Evolutionary conservation across 1,139 yeast genomes (phyloP), one percentile per base, ranked within the genome.

Genomic region (Pichiaceae sp.): DNA sequence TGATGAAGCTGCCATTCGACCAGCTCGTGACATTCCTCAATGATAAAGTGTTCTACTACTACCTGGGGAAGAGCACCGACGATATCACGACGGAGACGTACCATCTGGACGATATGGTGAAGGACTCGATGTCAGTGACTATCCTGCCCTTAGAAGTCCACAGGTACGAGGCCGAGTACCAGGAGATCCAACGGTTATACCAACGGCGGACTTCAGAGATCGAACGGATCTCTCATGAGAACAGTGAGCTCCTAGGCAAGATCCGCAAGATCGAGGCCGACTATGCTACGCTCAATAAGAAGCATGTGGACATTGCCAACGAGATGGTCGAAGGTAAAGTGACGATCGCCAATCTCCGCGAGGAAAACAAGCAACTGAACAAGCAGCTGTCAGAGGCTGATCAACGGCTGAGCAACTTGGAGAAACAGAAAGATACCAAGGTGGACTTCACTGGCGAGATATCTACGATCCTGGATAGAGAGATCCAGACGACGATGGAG

Each of bases 271-370:
- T 87, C 35, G 96, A 91, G 57, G 67, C 77, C 21, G 72, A 78
- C 29, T 79, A 80, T 48, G 75, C 84, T 1, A 61, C 67, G 8
- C 64, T 91, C 42, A 87, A 85, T 50, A 70, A 77, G 42, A 96
- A 89, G 53, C 96, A 91, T 56, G 71, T 79, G 25, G 75, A 72
- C 38, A 71, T 91, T 29, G 78, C 89, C 7, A 82, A 82, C 54
- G 95, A 78, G 47, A 67, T 80, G 73, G 75, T 80, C 21, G 68
- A 68, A 38, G 78, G 77, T 31, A 69, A 80, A 43, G 64, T 79
- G 32, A 68, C 72, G 39, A 72, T 82, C 36, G 86, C 80, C 9
- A 78, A 81, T 18, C 60, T 87, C 23, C 66, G 68, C 36, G 81
- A 76, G 36, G 81, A 75, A 39, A 86, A 86, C 42, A 70, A 67